A percentile compares a stretch with the other conserved stretches of the same genome.
These are phyloP conservation scores for Mesembryanthemum crystallinum DNA, from an alignment of 148 eudicot species.

Conservation along the genomic window DNA sequence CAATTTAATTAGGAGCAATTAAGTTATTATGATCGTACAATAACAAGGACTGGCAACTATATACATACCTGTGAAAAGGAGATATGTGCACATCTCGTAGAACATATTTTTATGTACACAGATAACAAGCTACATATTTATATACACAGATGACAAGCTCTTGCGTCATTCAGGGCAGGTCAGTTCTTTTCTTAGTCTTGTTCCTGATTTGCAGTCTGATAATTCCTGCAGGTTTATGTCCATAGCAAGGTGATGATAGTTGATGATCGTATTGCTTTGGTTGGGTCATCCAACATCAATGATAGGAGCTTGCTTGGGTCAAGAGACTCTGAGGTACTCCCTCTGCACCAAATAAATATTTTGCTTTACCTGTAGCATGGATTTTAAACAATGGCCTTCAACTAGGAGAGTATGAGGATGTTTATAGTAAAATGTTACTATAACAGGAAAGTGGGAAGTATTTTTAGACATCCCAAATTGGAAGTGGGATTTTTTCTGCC, in stretches of 20 bases:
- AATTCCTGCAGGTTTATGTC: conserved; percentile 70
- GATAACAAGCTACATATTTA: too few species aligned
- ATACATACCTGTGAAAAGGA: neutral
- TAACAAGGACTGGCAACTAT: too few species aligned
- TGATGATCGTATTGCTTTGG: conserved; percentile 73
- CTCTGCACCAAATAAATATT: neutral
- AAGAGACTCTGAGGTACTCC: conserved; percentile 94
- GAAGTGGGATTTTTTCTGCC: neutral
- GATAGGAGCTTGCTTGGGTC: conserved; percentile 99
- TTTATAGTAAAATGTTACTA: neutral
- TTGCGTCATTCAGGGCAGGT: neutral
- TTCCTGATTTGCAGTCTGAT: conserved; percentile 2
- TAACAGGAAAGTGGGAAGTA: neutral
- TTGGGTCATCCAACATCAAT: conserved; percentile 95
- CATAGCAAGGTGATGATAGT: conserved; percentile 98
- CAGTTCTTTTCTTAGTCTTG: neutral
- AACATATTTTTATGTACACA: neutral
- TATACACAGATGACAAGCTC: neutral
- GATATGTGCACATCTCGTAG: neutral
- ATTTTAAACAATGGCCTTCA: neutral
- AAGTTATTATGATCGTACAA: too few species aligned
- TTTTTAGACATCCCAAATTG: neutral
- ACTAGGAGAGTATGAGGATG: neutral
- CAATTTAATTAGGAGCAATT: too few species aligned
- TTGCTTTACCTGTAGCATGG: neutral